Evolutionary conservation across 163 green algal genomes (phyloP).

Genomic region (Scenedesmus sp.): DNA sequence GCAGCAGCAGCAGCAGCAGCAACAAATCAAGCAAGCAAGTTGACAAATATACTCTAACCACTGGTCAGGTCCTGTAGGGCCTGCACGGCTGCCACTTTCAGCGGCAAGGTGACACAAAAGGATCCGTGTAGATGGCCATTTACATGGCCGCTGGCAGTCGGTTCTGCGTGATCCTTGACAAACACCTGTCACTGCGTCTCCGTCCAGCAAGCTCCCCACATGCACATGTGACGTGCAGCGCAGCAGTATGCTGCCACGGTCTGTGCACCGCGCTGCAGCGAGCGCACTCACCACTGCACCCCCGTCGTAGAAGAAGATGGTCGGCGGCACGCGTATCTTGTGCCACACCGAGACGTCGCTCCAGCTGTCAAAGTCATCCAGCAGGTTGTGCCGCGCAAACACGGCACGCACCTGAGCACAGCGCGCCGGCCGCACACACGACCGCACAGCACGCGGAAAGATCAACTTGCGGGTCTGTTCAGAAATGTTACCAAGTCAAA

Average conservation of each 20-base stretch:
- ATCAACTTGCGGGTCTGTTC: too few species aligned
- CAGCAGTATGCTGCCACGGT: not conserved
- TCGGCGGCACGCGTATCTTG: slow-evolving; percentile 58
- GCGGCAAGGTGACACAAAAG: too few species aligned
- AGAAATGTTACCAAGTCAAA: too few species aligned
- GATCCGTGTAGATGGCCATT: too few species aligned
- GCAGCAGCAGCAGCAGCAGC: not conserved
- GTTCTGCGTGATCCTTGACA: too few species aligned
- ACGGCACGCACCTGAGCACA: slow-evolving; percentile 37
- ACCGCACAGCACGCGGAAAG: not conserved
- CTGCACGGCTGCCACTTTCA: too few species aligned
- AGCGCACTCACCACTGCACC: slow-evolving; percentile 58
- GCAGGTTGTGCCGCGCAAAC: slow-evolving; percentile 52
- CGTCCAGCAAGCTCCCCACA: too few species aligned
- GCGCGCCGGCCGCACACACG: not conserved
- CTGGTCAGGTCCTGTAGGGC: too few species aligned
- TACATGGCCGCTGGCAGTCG: too few species aligned
- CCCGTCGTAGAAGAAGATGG: slow-evolving; percentile 62
- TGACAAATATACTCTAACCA: too few species aligned
- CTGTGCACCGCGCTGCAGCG: not conserved
- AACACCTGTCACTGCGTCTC: too few species aligned
- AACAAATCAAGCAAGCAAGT: not conserved
- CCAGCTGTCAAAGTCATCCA: slow-evolving; percentile 56
- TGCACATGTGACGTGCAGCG: too few species aligned
- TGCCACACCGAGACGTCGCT: slow-evolving; percentile 51